Evolutionary conservation across 202 grass and related monocot species (phyloP), one percentile per base, ranked within the genome.

Genomic region (Alloteropsis angusta): DNA sequence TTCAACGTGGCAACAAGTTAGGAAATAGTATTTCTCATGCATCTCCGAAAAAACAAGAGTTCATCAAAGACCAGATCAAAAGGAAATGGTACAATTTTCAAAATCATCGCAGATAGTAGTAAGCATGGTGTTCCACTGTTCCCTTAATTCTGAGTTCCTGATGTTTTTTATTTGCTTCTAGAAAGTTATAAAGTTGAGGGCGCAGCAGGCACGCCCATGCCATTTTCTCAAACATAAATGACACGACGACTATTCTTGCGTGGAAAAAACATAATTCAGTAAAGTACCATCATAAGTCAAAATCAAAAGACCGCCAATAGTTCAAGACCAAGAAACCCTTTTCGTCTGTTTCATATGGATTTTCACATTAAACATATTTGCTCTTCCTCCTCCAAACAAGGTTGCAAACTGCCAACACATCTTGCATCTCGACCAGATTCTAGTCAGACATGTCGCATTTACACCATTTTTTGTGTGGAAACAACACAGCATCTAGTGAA

Each of bases 1-100:
- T 60, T 74, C 34, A 68, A 87, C 82, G 77, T 85, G 82, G 71
- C 65, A 28, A 34, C 82, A 76, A 50, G 77, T 26, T 22, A 1
- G 13, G 2, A 67, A 11, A 50, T n/a, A n/a, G n/a, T 44, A 54
- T 9, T 79, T 68, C 34, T 41, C 71, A 19, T 18, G 19, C 1
- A 21, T 1, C 19, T 41, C 19, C 26, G 0, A 42, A 19, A 26
- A 41, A 23, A 17, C 3, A 6, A 25, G 8, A 9, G 0, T 21
- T 15, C 19, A 8, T 25, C 25, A 5, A 32, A n/a, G n/a, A n/a
- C n/a, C n/a, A n/a, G n/a, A 60, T 46, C 25, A n/a, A 26, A 9
- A 38, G 22, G 26, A 30, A 49, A 37, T 7, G 1, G 1, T n/a
- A 61, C 26, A 12, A 3, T 34, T 62, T 63, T 5, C 18, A 9